Percentiles rank a stretch among this genome's conserved stretches.
Conservation (phyloP, 2,329 filamentous ascomycete species). For the Beauveria australis region DNA sequence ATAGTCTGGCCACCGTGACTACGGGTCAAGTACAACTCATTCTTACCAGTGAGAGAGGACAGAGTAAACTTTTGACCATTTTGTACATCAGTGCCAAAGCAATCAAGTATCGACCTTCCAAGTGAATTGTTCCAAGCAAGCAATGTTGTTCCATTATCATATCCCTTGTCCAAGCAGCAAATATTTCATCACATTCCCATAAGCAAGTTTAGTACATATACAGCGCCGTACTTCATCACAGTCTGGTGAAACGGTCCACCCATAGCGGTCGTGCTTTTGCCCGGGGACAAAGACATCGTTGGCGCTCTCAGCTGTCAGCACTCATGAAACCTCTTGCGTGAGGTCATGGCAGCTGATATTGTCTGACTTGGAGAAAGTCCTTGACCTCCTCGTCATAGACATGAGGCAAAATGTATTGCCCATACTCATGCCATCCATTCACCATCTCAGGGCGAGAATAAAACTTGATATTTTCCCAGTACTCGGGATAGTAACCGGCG, state of each 20-base stretch:
- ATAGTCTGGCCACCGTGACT: too few species aligned
- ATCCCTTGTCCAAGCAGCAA: neutral
- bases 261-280: neutral
- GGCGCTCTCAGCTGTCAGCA: neutral
- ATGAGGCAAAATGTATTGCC: slow-evolving; percentile 3
- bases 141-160: neutral
- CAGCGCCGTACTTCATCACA: neutral
- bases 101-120: neutral
- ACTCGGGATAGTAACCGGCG: slow-evolving; percentile 35
- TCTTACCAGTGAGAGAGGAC: too few species aligned
- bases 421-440: slow-evolving; percentile 5
- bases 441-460: slow-evolving; percentile 11
- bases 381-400: slow-evolving; percentile 1
- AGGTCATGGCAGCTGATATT: neutral
- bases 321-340: neutral
- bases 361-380: neutral
- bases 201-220: neutral
- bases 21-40: too few species aligned
- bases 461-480: slow-evolving; percentile 24
- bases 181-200: neutral
- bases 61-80: too few species aligned
- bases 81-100: neutral
- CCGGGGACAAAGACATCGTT: neutral
- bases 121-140: neutral
- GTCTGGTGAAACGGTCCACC: neutral